Base-by-base conservation (phyloP, 2,329 filamentous ascomycete species). In the Colletotrichum sublineola region DNA sequence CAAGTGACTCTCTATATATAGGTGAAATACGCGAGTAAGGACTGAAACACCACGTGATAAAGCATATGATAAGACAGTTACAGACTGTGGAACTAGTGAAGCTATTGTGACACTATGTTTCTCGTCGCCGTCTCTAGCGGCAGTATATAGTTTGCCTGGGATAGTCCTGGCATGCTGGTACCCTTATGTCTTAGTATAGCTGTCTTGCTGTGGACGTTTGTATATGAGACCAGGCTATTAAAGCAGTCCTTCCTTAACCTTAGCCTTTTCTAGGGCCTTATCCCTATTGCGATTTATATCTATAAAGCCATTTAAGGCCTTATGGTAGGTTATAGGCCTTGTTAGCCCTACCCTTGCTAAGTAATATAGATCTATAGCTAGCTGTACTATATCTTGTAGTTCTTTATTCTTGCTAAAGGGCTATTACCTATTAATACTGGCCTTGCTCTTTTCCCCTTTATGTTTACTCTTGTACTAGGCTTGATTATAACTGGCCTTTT, bases 101-200 rank as follows among this genome's bases (percentile, higher is more conserved):
- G n/a, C n/a, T n/a, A n/a, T n/a, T n/a, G n/a, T n/a, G n/a, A n/a
- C n/a, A n/a, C n/a, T n/a, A n/a, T 82, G 9, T 81, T 87, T 11
- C 82, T 88, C 6, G 77, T 87, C 3, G 81, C 84, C 0, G 79
- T 88, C 24, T 84, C 82, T 11, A 85, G 82, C 77, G 86, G 82
- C 2, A 86, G 86, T 3, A 78, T 82, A 2, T 77, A 81, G 52
- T 81, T 82, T 52, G 69, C 81, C 0, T 88, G 86, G 86, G 75
- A 77, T 1, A 81, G 80, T 50, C 78, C 75, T 20, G 75, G 79
- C 8, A 80, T 84, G 3, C 52, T 88, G 2, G 78, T 78, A 0
- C 86, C 86, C 0, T 76, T 88, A n/a, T 67, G 86, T 2, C 67
- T 86, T 5, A 85, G 86, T 0, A 20, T 82, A 1, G 36, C 80